Evolutionary conservation across 106 monocot species (phyloP), one percentile per base, ranked within the genome.

Genomic region (Allium fistulosum): DNA sequence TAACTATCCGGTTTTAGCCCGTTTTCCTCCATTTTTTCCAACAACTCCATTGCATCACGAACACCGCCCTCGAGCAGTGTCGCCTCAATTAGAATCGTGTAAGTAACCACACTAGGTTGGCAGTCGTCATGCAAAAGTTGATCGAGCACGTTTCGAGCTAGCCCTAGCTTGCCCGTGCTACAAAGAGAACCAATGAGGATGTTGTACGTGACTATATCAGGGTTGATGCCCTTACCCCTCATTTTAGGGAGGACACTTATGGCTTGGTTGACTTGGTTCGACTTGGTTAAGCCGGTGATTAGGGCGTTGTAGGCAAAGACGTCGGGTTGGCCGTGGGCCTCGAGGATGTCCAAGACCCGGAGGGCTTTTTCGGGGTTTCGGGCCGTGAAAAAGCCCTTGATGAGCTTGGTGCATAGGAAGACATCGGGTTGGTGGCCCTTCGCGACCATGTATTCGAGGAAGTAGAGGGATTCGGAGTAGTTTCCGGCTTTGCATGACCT

Each of bases 341-440:
- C 90, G 7, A 90, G 74, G 60, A 86, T 56, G 11, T 75, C 62
- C 83, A 90, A 76, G 53, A 86, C 86, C 14, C 76, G 65, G 27
- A n/a, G 49, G 0, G 86, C 86, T 58, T 82, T 82, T 51, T 46
- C 58, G 67, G 72, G 11, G 65, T 73, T 49, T 12, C 78, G 8
- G 14, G 53, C 49, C 58, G 14, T 17, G 77, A 72, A 78, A 72
- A 90, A 65, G 49, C 73, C 86, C 46, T 81, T 83, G 74, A 90
- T 86, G 76, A 90, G 86, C 72, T 86, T 90, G 46, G 90, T 86
- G 81, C 86, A 90, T 67, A 81, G 83, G 80, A 86, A 59, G 51
- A 79, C 76, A 53, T 80, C 80, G 0, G 90, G 83, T 22, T 8
- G 15, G 78, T 81, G 45, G 15, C 86, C 90, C 12, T 51, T 62